phyloP scores from a whole-genome alignment of 441 rosid species.

The Kokia cookei region DNA sequence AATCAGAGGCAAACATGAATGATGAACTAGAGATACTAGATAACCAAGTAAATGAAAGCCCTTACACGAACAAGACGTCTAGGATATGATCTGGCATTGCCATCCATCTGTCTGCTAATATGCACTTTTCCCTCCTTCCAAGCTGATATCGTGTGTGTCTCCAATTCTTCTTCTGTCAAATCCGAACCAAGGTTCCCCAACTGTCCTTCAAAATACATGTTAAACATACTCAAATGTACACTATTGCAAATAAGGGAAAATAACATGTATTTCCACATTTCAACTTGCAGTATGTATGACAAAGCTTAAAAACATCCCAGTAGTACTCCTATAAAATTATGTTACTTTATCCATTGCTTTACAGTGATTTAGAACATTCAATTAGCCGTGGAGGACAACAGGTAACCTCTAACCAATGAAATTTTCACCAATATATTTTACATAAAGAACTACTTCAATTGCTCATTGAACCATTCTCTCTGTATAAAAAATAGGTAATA shows the following conservation, averaged over 20 bases:
- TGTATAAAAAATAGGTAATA: neutral
- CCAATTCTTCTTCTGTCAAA: slow-evolving; percentile 77
- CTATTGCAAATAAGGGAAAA: neutral
- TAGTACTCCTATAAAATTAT: neutral
- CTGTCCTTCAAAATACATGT: slow-evolving; percentile 27
- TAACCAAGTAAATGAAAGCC: slow-evolving; percentile 2
- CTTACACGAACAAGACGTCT: slow-evolving; percentile 55
- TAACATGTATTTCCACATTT: neutral
- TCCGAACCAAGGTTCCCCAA: slow-evolving; percentile 70
- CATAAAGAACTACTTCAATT: neutral
- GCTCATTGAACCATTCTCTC: neutral
- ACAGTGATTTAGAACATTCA: neutral
- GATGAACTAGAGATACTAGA: neutral
- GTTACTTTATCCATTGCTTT: neutral
- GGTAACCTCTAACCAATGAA: too few relatives aligned
- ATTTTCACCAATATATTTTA: neutral
- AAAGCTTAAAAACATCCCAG: neutral
- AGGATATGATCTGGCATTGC: slow-evolving; percentile 43
- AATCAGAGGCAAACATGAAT: neutral
- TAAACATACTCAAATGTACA: slow-evolving; percentile 6
- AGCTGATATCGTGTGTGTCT: slow-evolving; percentile 72
- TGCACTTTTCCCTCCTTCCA: slow-evolving; percentile 72
- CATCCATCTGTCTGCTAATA: slow-evolving; percentile 50
- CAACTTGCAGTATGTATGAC: neutral
- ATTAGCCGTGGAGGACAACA: neutral